Base-by-base conservation (phyloP, 306 rosid species). In the Nissolia schottii region DNA sequence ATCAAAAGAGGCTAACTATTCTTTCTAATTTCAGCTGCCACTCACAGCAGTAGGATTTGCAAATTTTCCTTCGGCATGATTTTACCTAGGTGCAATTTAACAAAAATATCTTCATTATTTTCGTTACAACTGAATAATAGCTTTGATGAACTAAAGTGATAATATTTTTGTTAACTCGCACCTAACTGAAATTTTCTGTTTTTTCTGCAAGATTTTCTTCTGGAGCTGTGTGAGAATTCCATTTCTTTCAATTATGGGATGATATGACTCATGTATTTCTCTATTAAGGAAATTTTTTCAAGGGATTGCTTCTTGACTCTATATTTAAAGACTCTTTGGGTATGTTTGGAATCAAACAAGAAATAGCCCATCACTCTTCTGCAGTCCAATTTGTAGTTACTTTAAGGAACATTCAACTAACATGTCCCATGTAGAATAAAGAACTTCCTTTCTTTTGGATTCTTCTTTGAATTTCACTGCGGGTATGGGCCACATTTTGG, bases 1-100 rank as follows among this genome's bases (percentile, higher is more conserved):
- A 45, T 91, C 84, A 56, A 45, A n/a, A 80, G 69, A 79, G 86
- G 80, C 87, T 80, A 86, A 80, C 80, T 38, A 45, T 78, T 76
- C 58, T 55, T 74, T 23, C 77, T 57, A 67, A 63, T 81, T 71
- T 82, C 67, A 77, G 73, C 68, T 69, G 76, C 8, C 56, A 75
- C 66, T 77, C 38, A 32, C 4, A 61, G 80, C 67, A 76, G 11
- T 51, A 60, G 83, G 66, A 45, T 67, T 76, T 49, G 40, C 28
- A 59, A 53, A 34, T 57, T 79, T 83, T 48, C 32, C 14, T 80
- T 43, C 25, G 40, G 75, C 65, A 64, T 54, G 34, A 71, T 61
- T 66, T 73, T 79, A 53, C 50, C 46, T n/a, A 32, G 82, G 81
- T 76, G 84, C 81, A 83, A 83, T 84, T 83, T 83, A 83, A 70